These are phyloP conservation scores for Spatholobus suberectus DNA, from an alignment of 306 rosid genomes.

Conservation along the genomic window DNA sequence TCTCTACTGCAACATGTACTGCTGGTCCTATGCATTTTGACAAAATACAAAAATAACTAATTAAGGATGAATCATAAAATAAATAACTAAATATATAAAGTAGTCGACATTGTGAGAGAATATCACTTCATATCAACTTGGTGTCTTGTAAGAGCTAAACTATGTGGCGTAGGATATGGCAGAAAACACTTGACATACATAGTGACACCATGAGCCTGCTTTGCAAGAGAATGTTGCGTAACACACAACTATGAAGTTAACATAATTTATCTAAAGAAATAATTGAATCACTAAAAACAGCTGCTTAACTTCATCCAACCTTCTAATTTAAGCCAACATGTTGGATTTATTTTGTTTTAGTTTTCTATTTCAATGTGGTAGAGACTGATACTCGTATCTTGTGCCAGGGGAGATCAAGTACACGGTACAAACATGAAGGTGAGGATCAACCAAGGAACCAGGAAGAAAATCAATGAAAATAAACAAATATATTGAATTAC, in stretches of 20 bases:
- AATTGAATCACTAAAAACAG: background rate
- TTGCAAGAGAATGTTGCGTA: background rate
- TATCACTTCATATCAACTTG: background rate
- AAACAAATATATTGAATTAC: background rate
- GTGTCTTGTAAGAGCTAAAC: background rate
- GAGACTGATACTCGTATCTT: background rate
- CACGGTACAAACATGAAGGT: background rate
- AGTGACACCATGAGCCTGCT: background rate
- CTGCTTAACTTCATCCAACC: background rate
- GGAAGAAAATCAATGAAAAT: background rate
- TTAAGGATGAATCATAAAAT: background rate
- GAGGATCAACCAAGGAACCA: background rate
- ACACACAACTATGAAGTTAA: background rate
- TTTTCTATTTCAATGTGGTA: background rate
- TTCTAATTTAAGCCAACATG: background rate
- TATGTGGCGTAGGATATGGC: background rate
- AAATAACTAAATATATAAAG: background rate
- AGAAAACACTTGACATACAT: background rate
- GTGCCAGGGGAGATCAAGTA: background rate
- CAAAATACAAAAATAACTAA: conserved; percentile 10
- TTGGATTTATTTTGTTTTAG: background rate
- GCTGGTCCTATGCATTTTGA: conserved; percentile 45
- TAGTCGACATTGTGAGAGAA: background rate
- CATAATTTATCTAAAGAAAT: background rate
- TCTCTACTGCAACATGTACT: conserved; percentile 58